Base-by-base conservation (phyloP, 2,329 filamentous ascomycete genomes). In the Paraphaeosphaeria sporulosa region DNA sequence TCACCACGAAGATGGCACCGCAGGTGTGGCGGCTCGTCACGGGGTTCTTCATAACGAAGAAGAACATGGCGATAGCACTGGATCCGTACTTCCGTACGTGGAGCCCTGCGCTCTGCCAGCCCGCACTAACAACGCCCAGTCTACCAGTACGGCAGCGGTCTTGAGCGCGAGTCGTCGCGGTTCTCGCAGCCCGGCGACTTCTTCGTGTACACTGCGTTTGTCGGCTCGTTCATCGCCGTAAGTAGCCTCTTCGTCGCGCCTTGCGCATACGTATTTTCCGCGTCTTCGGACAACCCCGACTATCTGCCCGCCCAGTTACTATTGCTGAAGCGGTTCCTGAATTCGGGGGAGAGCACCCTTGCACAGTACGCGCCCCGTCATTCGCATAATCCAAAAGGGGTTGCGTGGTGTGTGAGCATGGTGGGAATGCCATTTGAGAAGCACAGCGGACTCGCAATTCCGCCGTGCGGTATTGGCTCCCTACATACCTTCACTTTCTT, bases 101-200 rank as follows among this genome's bases (percentile, higher is more conserved):
- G 13, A 19, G 17, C 36, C 43, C 12, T 8, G 21, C n/a, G 30
- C 27, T 23, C 34, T 42, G 19, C 48, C 30, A 9, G 32, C 36
- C 59, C 57, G 58, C 51, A 68, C 77, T 80, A 73, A 80, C 63
- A 62, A 51, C 42, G 54, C 49, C 10, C 70, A 88, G 83, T 95
- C 66, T 97, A 90, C 81, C 89, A 86, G 64, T 96, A 95, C 80
- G 82, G 90, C 69, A 90, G 86, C 73, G 86, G 88, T 66, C 82
- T 96, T 52, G 94, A 97, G 82, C 85, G 80, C 44, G 84, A 85
- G 65, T 91, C 90, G 63, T 80, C 89, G 55, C 88, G 91, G 61
- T 94, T 97, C 76, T 80, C 84, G 44, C 84, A 86, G 67, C 90
- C 90, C 59, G 93, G 92, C 73, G 91, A 95, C 75, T 86, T 95